Evolutionary conservation across 306 rosid genomes (phyloP), one percentile per base, ranked within the genome.

Genomic region (Geum urbanum): DNA sequence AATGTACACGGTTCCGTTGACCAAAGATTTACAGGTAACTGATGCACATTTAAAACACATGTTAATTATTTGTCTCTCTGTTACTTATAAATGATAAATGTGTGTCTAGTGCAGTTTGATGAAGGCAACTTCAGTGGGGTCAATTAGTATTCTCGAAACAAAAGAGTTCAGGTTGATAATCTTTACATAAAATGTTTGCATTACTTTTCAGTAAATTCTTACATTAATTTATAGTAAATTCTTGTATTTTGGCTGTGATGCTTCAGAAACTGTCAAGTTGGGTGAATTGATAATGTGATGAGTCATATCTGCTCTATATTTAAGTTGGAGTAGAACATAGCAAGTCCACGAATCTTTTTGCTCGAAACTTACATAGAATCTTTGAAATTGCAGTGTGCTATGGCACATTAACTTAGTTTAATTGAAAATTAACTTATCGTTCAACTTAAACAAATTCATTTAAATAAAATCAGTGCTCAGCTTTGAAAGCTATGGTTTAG

Each of bases 1-100:
- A 83, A 94, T 94, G 97, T 94, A 94, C 81, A 45, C 92, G 45
- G 40, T 74, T 74, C 92, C 98, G 8, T 84, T 94, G 80, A 90
- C 88, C 44, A 73, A 74, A 48, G 96, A 94, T 85, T 81, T 90
- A 52, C 92, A 90, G 94, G 98, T 92, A 64, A 73, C 40, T 59
- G 14, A 41, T 8, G 9, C 11, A 46, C 19, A 7, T 18, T n/a
- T 12, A 47, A 37, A 61, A 9, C 58, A 45, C 16, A 57, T 68
- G 24, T 68, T 53, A 16, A 8, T 68, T 16, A 19, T 65, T 58
- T 56, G 41, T 41, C 35, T 16, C 24, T 69, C 72, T 0, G 35
- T 63, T 67, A 52, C 61, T 69, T 43, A 60, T 41, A 16, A 13
- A 56, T 70, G 67, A 47, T 70, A 35, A 14, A 56, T 64, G 18